Percentiles rank a stretch among this genome's conserved stretches.
These are phyloP conservation scores for Talaromyces proteolyticus DNA, from an alignment of 495 filamentous ascomycete genomes.

Conservation along the genomic window DNA sequence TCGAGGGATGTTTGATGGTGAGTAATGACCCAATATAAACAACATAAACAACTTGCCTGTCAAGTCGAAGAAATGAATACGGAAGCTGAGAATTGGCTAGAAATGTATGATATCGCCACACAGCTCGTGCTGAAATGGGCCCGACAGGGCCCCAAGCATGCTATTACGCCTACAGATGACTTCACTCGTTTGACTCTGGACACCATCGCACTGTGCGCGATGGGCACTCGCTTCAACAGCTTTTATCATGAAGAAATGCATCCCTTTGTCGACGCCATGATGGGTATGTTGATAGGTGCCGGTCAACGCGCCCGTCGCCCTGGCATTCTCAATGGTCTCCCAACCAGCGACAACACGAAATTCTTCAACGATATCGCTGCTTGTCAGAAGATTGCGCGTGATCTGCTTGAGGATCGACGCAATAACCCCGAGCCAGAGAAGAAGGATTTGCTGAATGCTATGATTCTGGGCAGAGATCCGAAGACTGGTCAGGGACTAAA, in stretches of 20 bases:
- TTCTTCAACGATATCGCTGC: constrained; percentile 52
- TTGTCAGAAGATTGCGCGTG: constrained; percentile 47
- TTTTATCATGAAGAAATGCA: constrained; percentile 64
- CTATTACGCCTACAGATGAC: constrained; percentile 60
- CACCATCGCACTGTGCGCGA: constrained; percentile 64
- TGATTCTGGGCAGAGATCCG: constrained; percentile 61
- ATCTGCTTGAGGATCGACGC: constrained; percentile 56
- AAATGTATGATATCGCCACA: constrained; percentile 61
- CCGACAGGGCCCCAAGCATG: constrained; percentile 48
- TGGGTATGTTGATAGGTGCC: constrained; percentile 48
- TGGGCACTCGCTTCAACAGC: constrained; percentile 71
- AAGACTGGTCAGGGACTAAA: constrained; percentile 59
- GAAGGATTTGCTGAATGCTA: constrained; percentile 64
- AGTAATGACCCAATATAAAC: constrained; percentile 23
- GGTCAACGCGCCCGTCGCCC: constrained; percentile 46
- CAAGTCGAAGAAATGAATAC: too few relatives aligned
- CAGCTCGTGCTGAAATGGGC: constrained; percentile 76
- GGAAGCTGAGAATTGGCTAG: constrained; percentile 8
- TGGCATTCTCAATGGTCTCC: constrained; percentile 42
- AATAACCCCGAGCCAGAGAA: constrained; percentile 45
- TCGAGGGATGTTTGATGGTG: constrained; percentile 52
- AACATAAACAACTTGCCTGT: too few relatives aligned
- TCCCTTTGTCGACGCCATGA: constrained; percentile 64
- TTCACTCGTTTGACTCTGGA: constrained; percentile 73
- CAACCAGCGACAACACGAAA: constrained; percentile 46